Base-by-base conservation (phyloP, 2,329 filamentous ascomycete species). In the Fusarium sp. region DNA sequence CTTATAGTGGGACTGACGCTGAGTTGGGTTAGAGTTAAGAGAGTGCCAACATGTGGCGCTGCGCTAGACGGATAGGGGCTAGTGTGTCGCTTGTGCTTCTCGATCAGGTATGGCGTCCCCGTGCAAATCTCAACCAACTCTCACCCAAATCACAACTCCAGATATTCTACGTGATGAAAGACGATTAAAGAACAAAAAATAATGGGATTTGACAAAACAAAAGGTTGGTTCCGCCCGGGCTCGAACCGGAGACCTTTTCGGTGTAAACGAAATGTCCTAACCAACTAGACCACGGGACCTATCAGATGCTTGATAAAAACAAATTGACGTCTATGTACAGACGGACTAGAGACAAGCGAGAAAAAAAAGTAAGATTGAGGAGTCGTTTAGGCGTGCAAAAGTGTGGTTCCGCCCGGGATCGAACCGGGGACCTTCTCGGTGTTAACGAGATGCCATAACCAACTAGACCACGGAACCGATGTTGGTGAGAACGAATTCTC, bases 171-270 rank as follows among this genome's bases (percentile, higher is more conserved):
- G 28, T 31, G 28, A 19, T 11, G 11, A 9, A 31, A 10, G 10
- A 13, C 13, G 28, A 31, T 31, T 4, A 17, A 31, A 8, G 11
- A 26, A 10, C 8, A 26, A 19, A 34, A 14, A 17, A 9, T 7
- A 1, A 7, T 14, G 14, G 1, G 9, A 17, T 17, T 3, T 0
- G 2, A 6, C 1, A 0, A 6, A 10, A 19, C 33, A 69, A 69
- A 67, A 43, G 40, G 24, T 19, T 71, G 69, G 62, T 71, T 67
- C 65, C 65, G 65, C 68, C 59, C 68, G 69, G 69, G 69, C 54
- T 71, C 66, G 69, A 71, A 71, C 68, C 69, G 68, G 63, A 65
- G 69, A 71, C 59, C 69, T 69, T 69, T 58, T 71, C 69, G 62
- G 65, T 71, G 69, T 71, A 71, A 71, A 62, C 53, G 69, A 71